Base-by-base conservation (phyloP, 169 alveolate species). In the Plasmodium reichenowi region DNA sequence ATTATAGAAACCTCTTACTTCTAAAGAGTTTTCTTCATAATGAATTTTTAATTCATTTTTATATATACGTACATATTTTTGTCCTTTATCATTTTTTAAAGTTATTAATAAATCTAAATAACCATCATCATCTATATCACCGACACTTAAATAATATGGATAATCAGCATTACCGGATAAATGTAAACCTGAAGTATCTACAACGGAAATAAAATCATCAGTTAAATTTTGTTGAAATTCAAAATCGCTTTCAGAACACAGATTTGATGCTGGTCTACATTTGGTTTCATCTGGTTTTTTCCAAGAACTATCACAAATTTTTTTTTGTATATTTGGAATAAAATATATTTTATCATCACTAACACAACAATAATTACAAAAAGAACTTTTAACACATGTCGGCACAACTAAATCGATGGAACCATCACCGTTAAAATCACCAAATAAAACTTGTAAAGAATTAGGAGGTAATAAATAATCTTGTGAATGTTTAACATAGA, bases 381-480 rank as follows among this genome's bases (percentile, higher is more conserved):
- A 24, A 7, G 94, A 76, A 20, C 80, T 68, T 24, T 74, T 59
- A 13, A 72, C 83, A 74, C 97, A 95, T 17, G 92, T 89, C 0
- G 97, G 97, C 0, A 94, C 93, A 38, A 92, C 89, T 12, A 95
- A 32, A 64, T 95, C 97, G 3, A 92, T 93, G 4, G 96, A 89
- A 22, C 97, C 97, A 91, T 95, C 97, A 22, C 92, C 94, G 71
- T 95, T 94, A 64, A 95, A 93, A 74, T 95, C 97, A 4, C 83
- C 92, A 92, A 95, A 94, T 45, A 93, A 54, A 45, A 93, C 87
- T 93, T 94, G 94, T 62, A 92, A 74, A 56, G 93, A 86, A 72
- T 94, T 68, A n/a, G 24, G 15, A 9, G 96, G 96, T 29, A 94
- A 54, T 43, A 9, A 38, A 24, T 93, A 78, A 38, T 88, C 48